A percentile compares a stretch with the other conserved stretches of the same genome.
phyloP scores from a whole-genome alignment of 331 rosid species.

The Malus hybrid region DNA sequence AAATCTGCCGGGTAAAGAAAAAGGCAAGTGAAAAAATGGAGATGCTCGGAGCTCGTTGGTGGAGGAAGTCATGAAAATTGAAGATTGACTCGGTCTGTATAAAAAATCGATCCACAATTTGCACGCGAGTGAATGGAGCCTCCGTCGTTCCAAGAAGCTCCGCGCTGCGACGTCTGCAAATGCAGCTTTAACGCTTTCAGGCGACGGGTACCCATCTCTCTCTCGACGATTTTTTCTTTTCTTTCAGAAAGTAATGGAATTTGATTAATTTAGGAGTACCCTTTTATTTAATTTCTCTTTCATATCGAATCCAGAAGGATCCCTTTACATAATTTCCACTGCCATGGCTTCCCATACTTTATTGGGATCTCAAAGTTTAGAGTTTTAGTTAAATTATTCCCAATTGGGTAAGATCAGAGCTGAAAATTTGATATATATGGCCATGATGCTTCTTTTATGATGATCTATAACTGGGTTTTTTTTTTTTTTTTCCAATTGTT shows the following conservation, averaged over 20 bases:
- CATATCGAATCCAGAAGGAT: neutral
- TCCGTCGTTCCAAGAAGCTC: conserved; percentile 86
- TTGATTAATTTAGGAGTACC: neutral
- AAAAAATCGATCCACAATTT: neutral
- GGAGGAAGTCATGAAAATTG: neutral
- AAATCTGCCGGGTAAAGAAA: neutral
- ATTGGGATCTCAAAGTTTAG: neutral
- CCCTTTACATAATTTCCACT: neutral
- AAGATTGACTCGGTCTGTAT: neutral
- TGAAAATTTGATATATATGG: neutral
- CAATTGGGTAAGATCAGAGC: neutral
- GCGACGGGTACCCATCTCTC: conserved; percentile 58
- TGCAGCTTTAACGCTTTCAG: conserved; percentile 92
- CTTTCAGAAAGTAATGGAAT: neutral
- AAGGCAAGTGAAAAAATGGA: no score
- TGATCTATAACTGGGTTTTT: neutral
- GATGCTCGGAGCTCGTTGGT: neutral
- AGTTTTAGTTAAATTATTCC: neutral
- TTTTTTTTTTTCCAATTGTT: neutral
- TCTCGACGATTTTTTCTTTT: neutral
- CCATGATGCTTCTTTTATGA: neutral
- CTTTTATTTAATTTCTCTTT: neutral
- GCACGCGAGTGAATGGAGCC: conserved; percentile 32
- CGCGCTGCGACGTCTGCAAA: conserved; percentile 91
- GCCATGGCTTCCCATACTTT: neutral